Conservation (phyloP, 495 filamentous ascomycete genomes). For the Tuber microsphaerosporum region DNA sequence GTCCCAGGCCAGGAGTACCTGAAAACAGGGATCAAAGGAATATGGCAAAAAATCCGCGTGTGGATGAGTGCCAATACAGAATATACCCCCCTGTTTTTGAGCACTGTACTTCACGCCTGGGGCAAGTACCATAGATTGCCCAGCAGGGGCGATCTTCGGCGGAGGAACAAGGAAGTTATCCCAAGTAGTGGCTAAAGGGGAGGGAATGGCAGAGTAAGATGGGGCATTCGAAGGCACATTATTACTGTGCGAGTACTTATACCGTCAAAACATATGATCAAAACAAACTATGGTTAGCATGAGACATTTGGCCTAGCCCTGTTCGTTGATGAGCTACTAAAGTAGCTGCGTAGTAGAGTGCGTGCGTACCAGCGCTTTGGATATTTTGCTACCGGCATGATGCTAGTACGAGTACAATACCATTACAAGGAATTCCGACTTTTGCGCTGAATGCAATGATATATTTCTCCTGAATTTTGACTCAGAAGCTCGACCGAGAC, state of each 20-base stretch:
- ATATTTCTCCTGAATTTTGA: not conserved
- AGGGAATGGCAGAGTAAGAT: not conserved
- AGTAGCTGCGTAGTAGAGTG: not conserved
- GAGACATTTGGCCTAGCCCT: not conserved
- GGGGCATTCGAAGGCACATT: not conserved
- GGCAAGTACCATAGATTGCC: not conserved
- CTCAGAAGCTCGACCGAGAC: not conserved
- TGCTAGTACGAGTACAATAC: not conserved
- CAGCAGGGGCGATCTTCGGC: not conserved
- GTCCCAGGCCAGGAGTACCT: not conserved
- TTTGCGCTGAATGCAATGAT: not conserved
- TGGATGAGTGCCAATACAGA: not conserved
- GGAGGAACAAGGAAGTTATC: not conserved
- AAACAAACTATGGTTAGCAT: not conserved
- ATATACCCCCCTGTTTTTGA: not conserved
- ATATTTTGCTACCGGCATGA: not conserved
- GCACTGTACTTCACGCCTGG: not conserved
- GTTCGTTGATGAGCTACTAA: not conserved
- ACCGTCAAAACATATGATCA: not conserved
- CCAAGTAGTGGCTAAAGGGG: not conserved
- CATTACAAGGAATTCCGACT: not conserved
- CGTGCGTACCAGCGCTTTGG: not conserved
- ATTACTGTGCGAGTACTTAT: not conserved
- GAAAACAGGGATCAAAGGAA: not conserved
- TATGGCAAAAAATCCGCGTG: not conserved